Evolutionary conservation across 1,284 basidiomycete species (phyloP).

Genomic region (Thelephora terrestris): DNA sequence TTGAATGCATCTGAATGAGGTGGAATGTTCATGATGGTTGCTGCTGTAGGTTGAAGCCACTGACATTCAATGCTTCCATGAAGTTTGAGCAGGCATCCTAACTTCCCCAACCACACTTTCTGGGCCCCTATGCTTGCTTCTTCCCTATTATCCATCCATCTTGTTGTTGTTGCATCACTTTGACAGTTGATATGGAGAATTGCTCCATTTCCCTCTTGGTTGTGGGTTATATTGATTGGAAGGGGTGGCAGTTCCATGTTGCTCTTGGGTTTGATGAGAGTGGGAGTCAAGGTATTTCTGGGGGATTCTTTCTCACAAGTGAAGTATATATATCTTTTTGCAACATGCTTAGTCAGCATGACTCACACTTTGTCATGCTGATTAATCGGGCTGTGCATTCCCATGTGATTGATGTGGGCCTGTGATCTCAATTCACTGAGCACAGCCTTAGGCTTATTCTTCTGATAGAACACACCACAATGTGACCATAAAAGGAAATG

Average conservation of each 20-base stretch:
- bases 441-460: too few species aligned
- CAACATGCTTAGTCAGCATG: too few species aligned
- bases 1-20: background rate
- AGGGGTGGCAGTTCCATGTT: background rate
- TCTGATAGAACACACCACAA: too few species aligned
- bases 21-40: background rate
- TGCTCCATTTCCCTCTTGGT: background rate
- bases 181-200: background rate
- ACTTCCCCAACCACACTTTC: background rate
- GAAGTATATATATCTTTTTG: too few species aligned
- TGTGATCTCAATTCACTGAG: background rate
- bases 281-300: background rate
- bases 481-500: too few species aligned
- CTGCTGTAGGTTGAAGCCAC: background rate
- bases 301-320: background rate
- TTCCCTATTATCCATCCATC: background rate
- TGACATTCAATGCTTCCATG: background rate
- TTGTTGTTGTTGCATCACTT: background rate
- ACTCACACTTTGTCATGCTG: too few species aligned
- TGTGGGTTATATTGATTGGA: background rate
- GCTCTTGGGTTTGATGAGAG: background rate
- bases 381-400: background rate
- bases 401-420: background rate
- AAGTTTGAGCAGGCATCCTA: background rate
- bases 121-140: background rate